Evolutionary conservation across 306 rosid species (phyloP), one percentile per base, ranked within the genome.

Genomic region (Vigna reflexopilosa): DNA sequence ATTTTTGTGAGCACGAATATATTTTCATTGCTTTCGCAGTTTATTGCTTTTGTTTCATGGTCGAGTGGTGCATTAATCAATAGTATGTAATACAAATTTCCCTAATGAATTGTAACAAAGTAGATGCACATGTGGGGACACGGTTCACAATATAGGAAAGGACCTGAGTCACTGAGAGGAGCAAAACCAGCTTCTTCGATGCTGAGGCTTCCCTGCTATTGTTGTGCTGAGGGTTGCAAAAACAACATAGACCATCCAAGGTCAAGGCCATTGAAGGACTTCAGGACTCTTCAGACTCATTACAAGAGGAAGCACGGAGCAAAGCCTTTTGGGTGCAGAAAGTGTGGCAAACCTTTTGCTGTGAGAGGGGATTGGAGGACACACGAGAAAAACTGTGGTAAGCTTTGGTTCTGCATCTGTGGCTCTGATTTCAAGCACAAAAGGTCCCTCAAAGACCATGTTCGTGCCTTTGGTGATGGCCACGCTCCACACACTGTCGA

Each of bases 91-190:
- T 9, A 68, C 2, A 19, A 77, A 45, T 34, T 69, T 48, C 5
- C 54, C 50, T 30, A 42, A 62, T 61, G 26, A 9, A 20, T 50
- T 67, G 67, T 64, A 44, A 20, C 17, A 67, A 36, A 3, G 32
- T 71, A 94, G 98, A 95, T 95, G 98, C 98, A 95, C 77, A 95
- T 95, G 98, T 95, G 98, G 98, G 98, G 98, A 24, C 98, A 95
- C 74, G 98, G 98, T 0, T 92, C 98, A 45, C 92, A 94, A 42
- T 94, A 92, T 56, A 82, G 97, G 56, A 94, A 94, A 82, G 98
- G 98, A 0, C 91, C 98, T 11, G 98, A 92, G 45, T 95, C 98
- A 0, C 36, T 95, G 24, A 86, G 92, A 80, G 98, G 97, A 17
- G 86, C 93, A 62, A 92, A 89, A 36, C 88, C 97, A 30, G 83